Evolutionary conservation across 2,329 filamentous ascomycete genomes (phyloP), one percentile per base, ranked within the genome.

Genomic region (Aspergillus sp.): DNA sequence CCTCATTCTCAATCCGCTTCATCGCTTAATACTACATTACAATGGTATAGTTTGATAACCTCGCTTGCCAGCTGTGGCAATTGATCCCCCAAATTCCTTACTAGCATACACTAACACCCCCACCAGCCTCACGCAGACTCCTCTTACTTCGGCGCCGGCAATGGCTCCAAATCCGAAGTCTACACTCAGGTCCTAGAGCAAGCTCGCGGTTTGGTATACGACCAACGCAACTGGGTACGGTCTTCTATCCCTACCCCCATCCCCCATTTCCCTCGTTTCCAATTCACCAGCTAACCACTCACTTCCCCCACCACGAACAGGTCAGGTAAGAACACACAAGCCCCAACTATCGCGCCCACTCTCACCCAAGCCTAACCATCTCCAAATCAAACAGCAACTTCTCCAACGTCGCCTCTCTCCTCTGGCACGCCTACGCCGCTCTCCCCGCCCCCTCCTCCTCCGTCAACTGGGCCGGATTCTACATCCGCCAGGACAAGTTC

Each of bases 391-490:
- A 30, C 25, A 79, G 77, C 64, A 82, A 82, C 69, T 70, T 79
- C 58, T 75, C 80, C 62, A 82, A 82, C 61, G 70, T 77, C 58
- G 71, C 80, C 48, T 82, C 80, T 19, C 77, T 82, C 52, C 77
- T 82, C 55, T 82, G 78, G 78, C 79, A 82, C 70, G 73, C 77
- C 58, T 82, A 75, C 66, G 73, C 75, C 49, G 71, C 78, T 17
- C 77, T 82, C 47, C 78, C 78, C 0, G 48, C 71, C 3, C 78
- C 79, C 2, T 78, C 77, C 5, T 71, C 71, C n/a, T 65, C 72
- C 49, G 79, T 82, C 41, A 82, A 82, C 67, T 82, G 80, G 80
- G 72, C 78, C 5, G 80, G 80, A 3, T 81, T 81, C 73, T 81
- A 81, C 65, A 73, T 81, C 50, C 72, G 77, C 54, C 71, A 74